Evolutionary conservation across 345 rosid genomes (phyloP), one percentile per base, ranked within the genome.

Genomic region (Lepidium aucheri): DNA sequence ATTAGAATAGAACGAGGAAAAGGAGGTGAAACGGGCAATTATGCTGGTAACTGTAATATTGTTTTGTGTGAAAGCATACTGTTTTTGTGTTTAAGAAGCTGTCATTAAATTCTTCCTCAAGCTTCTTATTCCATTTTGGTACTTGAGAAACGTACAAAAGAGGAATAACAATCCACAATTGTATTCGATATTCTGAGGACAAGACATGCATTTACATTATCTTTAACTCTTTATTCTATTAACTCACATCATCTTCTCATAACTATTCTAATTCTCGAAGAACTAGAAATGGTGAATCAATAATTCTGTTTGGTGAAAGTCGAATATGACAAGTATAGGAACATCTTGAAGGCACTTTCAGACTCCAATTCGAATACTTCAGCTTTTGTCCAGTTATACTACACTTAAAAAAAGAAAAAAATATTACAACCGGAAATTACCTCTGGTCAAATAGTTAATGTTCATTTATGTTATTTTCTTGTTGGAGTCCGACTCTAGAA

Each of bases 61-160:
- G 24, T 17, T 33, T 43, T 68, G 16, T 16, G 57, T 47, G 28
- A n/a, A n/a, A n/a, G n/a, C n/a, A n/a, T n/a, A n/a, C n/a, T n/a
- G n/a, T n/a, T n/a, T n/a, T n/a, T n/a, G n/a, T n/a, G n/a, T n/a
- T n/a, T n/a, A 58, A 47, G 66, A 35, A 59, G 45, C 67, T 69
- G 67, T 60, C 67, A 59, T 50, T 60, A 52, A 52, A 69, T 11
- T 42, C 55, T 51, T 33, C 32, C 36, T 30, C 60, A 33, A 14
- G 40, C 13, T 50, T 36, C 39, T 53, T 60, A 61, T 70, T 61
- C 74, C 32, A 34, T 34, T 70, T 52, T 45, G 11, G 68, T 61
- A 70, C 54, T 52, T 60, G n/a, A 22, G 20, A 24, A 35, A 24
- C 49, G 30, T 16, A 34, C 30, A 15, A 44, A 24, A 51, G 5